Evolutionary conservation across 306 rosid species (phyloP).

Genomic region (Argentina anserina): DNA sequence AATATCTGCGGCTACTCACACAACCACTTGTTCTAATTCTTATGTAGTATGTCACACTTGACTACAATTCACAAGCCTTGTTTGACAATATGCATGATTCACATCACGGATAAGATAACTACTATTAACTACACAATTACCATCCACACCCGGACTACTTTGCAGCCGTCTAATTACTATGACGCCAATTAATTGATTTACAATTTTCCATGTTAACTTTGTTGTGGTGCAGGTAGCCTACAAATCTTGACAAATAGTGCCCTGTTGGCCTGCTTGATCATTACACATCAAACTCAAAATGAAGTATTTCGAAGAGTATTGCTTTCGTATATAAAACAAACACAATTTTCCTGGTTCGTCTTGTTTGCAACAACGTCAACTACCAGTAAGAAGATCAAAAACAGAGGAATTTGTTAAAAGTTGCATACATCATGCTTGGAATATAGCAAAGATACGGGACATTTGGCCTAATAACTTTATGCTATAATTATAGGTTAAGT

Average conservation of each 20-base stretch:
- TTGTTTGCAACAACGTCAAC: neutral
- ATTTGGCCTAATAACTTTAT: neutral
- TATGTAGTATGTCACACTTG: no score
- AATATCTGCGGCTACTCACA: neutral
- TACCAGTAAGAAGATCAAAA: neutral
- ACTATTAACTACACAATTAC: neutral
- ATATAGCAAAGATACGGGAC: neutral
- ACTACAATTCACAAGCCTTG: neutral
- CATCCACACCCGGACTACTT: neutral
- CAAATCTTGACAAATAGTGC: neutral
- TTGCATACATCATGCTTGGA: neutral
- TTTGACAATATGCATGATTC: neutral
- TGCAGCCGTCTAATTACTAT: neutral
- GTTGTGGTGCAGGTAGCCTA: constrained; percentile 16
- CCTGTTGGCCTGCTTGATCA: neutral
- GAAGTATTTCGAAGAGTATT: neutral
- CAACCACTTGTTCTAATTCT: neutral
- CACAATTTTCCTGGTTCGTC: neutral
- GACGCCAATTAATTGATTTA: neutral
- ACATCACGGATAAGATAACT: neutral
- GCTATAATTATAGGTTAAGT: neutral
- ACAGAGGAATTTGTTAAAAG: neutral
- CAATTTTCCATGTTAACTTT: neutral
- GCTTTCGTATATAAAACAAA: neutral
- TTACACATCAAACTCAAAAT: neutral